These are phyloP conservation scores for Diplocarpon rosae DNA, from an alignment of 2,329 filamentous ascomycete species.

Conservation along the genomic window DNA sequence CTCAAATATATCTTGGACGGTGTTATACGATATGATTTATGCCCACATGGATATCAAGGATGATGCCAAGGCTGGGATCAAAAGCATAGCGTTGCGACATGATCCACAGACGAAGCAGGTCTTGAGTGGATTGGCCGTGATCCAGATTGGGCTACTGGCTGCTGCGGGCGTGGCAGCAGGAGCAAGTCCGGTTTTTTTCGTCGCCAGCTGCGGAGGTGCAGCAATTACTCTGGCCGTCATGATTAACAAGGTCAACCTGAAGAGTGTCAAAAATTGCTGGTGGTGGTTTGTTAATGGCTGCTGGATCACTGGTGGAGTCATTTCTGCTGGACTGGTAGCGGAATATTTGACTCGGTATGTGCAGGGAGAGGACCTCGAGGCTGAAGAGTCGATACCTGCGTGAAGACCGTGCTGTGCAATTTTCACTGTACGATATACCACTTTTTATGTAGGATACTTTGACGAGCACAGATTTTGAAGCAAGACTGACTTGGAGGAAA, in stretches of 20 bases:
- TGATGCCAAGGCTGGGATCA: conserved; percentile 77
- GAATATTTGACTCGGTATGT: conserved; percentile 47
- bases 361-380: conserved; percentile 9
- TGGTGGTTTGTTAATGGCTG: conserved; percentile 68
- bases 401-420: not conserved
- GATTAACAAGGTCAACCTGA: conserved; percentile 57
- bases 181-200: conserved; percentile 58
- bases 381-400: not conserved
- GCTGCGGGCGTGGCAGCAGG: conserved; percentile 57
- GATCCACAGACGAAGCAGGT: conserved; percentile 68
- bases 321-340: conserved; percentile 45
- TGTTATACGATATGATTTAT: conserved; percentile 88
- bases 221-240: conserved; percentile 49
- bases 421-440: not conserved
- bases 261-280: conserved; percentile 58
- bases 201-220: conserved; percentile 56
- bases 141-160: conserved; percentile 59
- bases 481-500: too few relatives aligned
- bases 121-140: conserved; percentile 55
- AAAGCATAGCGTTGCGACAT: conserved; percentile 75
- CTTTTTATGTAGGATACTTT: not conserved
- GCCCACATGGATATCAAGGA: conserved; percentile 87
- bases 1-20: conserved; percentile 76
- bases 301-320: conserved; percentile 54
- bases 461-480: too few relatives aligned